These are phyloP conservation scores for Penicillium sp. DNA, from an alignment of 2,329 filamentous ascomycete genomes.

Conservation along the genomic window DNA sequence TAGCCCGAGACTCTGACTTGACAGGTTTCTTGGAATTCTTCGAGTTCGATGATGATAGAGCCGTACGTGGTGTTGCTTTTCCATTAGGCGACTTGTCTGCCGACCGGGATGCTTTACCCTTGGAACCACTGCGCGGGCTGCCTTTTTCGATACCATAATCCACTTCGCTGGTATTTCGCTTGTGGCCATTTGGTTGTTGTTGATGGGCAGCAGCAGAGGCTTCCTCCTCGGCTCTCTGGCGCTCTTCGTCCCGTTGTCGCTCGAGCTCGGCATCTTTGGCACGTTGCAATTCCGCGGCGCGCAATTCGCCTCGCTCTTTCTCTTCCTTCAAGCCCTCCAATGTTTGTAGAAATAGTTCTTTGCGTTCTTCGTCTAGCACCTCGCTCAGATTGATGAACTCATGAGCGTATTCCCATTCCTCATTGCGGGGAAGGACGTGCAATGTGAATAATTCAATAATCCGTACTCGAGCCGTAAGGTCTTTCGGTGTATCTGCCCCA, in stretches of 20 bases:
- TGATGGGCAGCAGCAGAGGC: slow-evolving; percentile 43
- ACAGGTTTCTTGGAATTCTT: slow-evolving; percentile 42
- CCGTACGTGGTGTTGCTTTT: slow-evolving; percentile 30
- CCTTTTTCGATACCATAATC: slow-evolving; percentile 69
- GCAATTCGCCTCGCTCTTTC: slow-evolving; percentile 69
- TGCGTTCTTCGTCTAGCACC: slow-evolving; percentile 86
- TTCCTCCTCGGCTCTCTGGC: slow-evolving; percentile 38
- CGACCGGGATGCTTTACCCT: slow-evolving; percentile 27
- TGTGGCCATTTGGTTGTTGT: slow-evolving; percentile 35
- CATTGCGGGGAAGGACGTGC: slow-evolving; percentile 88
- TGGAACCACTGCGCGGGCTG: slow-evolving; percentile 37
- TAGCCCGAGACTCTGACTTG: slow-evolving; percentile 31
- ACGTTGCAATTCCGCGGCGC: slow-evolving; percentile 64
- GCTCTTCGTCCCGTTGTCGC: slow-evolving; percentile 49
- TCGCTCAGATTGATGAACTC: slow-evolving; percentile 87
- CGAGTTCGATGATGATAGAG: slow-evolving; percentile 34
- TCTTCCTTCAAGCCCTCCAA: slow-evolving; percentile 83
- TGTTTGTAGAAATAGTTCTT: slow-evolving; percentile 84
- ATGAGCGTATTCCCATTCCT: slow-evolving; percentile 92
- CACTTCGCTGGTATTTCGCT: slow-evolving; percentile 63
- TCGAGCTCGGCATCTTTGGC: slow-evolving; percentile 57
- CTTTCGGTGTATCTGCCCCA: slow-evolving; percentile 79
- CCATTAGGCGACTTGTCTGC: slow-evolving; percentile 28
- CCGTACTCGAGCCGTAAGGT: slow-evolving; percentile 81
- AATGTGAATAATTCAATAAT: slow-evolving; percentile 94